Evolutionary conservation across 2,329 filamentous ascomycete species (phyloP), one percentile per base, ranked within the genome.

Genomic region (Hawksworthiomyces lignivorus): DNA sequence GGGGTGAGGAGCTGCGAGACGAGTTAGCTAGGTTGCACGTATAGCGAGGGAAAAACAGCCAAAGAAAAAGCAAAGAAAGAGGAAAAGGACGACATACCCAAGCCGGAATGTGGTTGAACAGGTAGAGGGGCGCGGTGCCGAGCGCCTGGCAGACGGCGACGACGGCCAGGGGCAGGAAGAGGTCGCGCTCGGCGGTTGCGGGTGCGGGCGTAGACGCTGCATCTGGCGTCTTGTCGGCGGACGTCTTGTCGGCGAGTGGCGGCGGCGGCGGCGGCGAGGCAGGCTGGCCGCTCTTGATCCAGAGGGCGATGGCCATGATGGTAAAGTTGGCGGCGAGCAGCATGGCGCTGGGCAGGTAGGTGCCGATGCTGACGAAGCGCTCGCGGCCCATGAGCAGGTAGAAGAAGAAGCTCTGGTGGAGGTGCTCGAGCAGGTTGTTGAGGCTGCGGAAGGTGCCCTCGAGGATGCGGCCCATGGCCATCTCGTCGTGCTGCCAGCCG

Each of bases 381-480:
- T 92, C 86, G 22, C 82, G 77, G 52, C 94, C 83, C 78, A 97
- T 88, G 33, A 98, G 73, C 39, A 98, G 70, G 61, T 98, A 98
- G 66, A 98, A 97, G 75, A 98, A 98, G 70, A 98, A 98, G 61
- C 89, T 96, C 65, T 98, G 92, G 60, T 98, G 92, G 47, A 98
- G 72, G 59, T 98, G 89, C 64, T 98, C 92, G 24, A 98, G 75
- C 45, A 98, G 67, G 57, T 98, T 98, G 67, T 98, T 98, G 62
- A 98, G 68, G 60, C 87, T 95, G 54, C 92, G 76, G 61, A 94
- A 94, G 4, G 92, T 76, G 54, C 88, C 88, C 64, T 98, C 92
- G 5, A 97, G 73, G 0, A 89, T 82, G 41, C 89, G 75, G 6
- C 92, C 92, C 58, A 98, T 79, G 9, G 84, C 85, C 87, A 97